These are phyloP conservation scores for Pseudocercospora pini-densiflorae DNA, from an alignment of 2,329 filamentous ascomycete species.

Conservation along the genomic window DNA sequence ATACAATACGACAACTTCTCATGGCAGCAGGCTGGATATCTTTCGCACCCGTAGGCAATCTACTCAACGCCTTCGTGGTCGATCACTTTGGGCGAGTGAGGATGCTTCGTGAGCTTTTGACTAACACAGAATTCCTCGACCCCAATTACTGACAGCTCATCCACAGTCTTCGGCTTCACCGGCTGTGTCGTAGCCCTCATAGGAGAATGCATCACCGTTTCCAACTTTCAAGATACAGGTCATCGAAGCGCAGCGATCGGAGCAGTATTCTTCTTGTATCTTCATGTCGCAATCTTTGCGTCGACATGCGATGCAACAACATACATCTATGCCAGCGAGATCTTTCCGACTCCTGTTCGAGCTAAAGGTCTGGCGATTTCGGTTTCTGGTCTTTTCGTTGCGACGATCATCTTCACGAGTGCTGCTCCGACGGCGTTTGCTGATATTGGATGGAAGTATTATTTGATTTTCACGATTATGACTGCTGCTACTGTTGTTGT, in stretches of 20 bases:
- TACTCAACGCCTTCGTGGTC: constrained; percentile 6
- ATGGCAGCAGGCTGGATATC: constrained; percentile 13
- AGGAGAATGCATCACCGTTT: constrained; percentile 9
- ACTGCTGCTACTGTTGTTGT: not conserved
- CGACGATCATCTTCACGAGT: constrained; percentile 3
- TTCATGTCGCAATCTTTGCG: constrained; percentile 31
- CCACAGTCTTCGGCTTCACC: constrained; percentile 8
- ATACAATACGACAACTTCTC: not conserved
- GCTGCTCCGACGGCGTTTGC: constrained; percentile 12
- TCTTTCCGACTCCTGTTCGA: constrained; percentile 38
- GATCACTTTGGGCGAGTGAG: not conserved
- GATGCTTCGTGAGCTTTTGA: not conserved
- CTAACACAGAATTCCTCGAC: no score
- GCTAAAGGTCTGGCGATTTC: not conserved
- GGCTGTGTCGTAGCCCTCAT: constrained; percentile 13
- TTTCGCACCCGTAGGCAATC: not conserved
- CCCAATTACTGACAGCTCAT: no score
- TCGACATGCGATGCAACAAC: constrained; percentile 36
- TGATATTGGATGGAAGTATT: constrained; percentile 18
- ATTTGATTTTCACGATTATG: constrained; percentile 3
- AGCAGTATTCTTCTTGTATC: constrained; percentile 17
- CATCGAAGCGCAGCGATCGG: not conserved
- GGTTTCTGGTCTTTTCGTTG: not conserved
- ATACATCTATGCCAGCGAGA: constrained; percentile 43
- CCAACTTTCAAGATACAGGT: constrained; percentile 6